Base-by-base conservation (phyloP, 805 yeast species). In the Helenozyma baotianmanensis region DNA sequence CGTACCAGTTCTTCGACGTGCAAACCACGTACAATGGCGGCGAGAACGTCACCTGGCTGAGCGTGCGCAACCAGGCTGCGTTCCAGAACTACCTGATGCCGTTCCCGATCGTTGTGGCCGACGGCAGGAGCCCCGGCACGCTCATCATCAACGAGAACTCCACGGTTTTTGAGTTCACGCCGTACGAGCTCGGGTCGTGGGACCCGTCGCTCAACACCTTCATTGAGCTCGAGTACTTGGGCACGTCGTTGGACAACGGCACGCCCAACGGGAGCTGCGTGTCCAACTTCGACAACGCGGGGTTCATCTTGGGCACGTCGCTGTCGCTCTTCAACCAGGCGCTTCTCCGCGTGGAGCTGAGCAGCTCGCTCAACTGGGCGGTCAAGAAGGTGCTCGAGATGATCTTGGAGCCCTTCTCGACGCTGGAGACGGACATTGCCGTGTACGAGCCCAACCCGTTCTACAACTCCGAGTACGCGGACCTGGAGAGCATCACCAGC, bases 271-370 rank as follows among this genome's bases (percentile, higher is more conserved):
- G 35, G 1, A 37, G 39, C 9, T 62, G 69, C 29, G 46, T 52
- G 10, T 53, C 50, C 4, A 54, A 55, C 25, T 60, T 47, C 39
- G 68, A 62, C 35, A 62, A 63, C 30, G 66, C 84, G 6, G 94
- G 95, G 6, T 88, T 76, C 51, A 61, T 84, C 21, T 64, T 85
- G 60, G 96, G 94, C 23, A 80, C 95, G 6, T 84, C 95, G 2
- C 82, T 95, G 2, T 70, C 90, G 1, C 58, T 87, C 29, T 87
- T 87, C 66, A 86, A 83, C 53, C 78, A 77, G 53, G 64, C 80
- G 32, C 51, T 84, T 13, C 56, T 81, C 27, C 70, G 71, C 43
- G 55, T 82, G 36, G 78, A 81, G 53, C 53, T 76, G 14, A 49
- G 48, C 15, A 30, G 46, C 25, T 14, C 28, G 21, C 21, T 42